Evolutionary conservation across 352 stramenopile species (phyloP).

Genomic region (Phytophthora pinifolia): DNA sequence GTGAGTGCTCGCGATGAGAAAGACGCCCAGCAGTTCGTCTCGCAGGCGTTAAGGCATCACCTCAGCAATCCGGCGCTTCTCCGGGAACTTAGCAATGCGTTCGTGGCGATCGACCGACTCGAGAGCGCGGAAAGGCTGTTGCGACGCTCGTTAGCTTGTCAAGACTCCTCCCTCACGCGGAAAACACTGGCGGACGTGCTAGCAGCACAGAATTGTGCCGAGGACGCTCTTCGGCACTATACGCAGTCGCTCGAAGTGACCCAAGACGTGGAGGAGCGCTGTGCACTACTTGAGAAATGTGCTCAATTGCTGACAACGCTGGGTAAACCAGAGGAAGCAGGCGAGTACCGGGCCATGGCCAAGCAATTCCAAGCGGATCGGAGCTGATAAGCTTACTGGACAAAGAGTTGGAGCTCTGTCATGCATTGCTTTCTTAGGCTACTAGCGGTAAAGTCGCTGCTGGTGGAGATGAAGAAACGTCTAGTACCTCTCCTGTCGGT

Average conservation of each 20-base stretch:
- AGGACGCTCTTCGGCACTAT: constrained; percentile 74
- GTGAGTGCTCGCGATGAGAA: constrained; percentile 41
- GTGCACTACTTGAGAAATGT: constrained; percentile 58
- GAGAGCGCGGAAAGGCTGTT: constrained; percentile 73
- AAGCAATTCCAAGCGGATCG: constrained; percentile 38
- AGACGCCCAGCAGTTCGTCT: constrained; percentile 47
- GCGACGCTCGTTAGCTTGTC: constrained; percentile 56
- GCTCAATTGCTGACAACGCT: constrained; percentile 67
- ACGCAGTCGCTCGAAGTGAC: constrained; percentile 51
- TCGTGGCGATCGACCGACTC: constrained; percentile 74
- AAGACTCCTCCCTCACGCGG: constrained; percentile 74
- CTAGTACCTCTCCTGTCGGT: constrained; percentile 7
- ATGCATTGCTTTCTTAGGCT: constrained; percentile 10
- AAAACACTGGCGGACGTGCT: constrained; percentile 82
- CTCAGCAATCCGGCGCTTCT: constrained; percentile 64
- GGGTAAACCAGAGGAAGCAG: constrained; percentile 64
- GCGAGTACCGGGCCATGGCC: constrained; percentile 65
- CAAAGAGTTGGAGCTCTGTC: constrained; percentile 3
- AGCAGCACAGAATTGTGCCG: constrained; percentile 75
- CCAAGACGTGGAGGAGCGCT: constrained; percentile 41
- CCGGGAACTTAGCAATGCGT: constrained; percentile 80
- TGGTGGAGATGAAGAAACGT: not conserved
- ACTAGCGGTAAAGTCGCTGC: constrained; percentile 7
- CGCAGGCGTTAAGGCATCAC: constrained; percentile 63
- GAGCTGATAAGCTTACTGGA: constrained; percentile 13